Conservation (phyloP, 2,329 filamentous ascomycete species). For the Hypoxylon sp. region DNA sequence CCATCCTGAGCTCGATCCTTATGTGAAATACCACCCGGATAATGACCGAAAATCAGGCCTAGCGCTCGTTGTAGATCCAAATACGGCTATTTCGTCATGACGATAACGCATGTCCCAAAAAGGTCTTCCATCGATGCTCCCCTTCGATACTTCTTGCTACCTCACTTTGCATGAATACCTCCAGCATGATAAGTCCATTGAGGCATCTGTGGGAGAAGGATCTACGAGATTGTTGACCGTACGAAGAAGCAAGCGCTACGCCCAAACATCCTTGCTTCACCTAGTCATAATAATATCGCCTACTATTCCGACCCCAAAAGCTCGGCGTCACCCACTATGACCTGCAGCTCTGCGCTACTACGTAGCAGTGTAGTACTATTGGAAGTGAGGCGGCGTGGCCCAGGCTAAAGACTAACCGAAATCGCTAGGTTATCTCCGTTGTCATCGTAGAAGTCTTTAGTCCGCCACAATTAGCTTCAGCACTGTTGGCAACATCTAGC, state of each 20-base stretch:
- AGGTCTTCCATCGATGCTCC: constrained; percentile 2
- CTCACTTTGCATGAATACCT: constrained; percentile 21
- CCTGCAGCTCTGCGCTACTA: constrained; percentile 32
- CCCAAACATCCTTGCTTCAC: constrained; percentile 31
- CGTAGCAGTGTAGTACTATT: constrained; percentile 27
- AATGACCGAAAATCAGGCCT: constrained; percentile 11
- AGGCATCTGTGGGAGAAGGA: too few species aligned
- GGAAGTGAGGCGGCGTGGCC: constrained; percentile 28
- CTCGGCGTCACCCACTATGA: constrained; percentile 27
- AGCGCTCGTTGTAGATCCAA: constrained; percentile 20
- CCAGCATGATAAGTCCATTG: too few species aligned
- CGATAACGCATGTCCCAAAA: constrained; percentile 12
- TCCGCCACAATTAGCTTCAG: constrained; percentile 24
- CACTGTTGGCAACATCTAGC: constrained; percentile 12
- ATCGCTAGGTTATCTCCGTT: constrained; percentile 28
- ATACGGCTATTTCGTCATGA: constrained; percentile 19
- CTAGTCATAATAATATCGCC: constrained; percentile 21
- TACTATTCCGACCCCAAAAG: constrained; percentile 31
- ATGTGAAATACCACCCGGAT: constrained; percentile 3
- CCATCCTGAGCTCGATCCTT: not conserved
- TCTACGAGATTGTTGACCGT: constrained; percentile 22
- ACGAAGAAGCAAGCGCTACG: constrained; percentile 15
- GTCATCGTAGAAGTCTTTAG: constrained; percentile 22
- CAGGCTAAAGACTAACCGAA: constrained; percentile 29
- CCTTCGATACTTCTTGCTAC: constrained; percentile 18